Percentiles rank a stretch among this genome's conserved stretches.
These are phyloP conservation scores for Stipa capillata DNA, from an alignment of 176 grass and related monocot genomes.

Conservation along the genomic window DNA sequence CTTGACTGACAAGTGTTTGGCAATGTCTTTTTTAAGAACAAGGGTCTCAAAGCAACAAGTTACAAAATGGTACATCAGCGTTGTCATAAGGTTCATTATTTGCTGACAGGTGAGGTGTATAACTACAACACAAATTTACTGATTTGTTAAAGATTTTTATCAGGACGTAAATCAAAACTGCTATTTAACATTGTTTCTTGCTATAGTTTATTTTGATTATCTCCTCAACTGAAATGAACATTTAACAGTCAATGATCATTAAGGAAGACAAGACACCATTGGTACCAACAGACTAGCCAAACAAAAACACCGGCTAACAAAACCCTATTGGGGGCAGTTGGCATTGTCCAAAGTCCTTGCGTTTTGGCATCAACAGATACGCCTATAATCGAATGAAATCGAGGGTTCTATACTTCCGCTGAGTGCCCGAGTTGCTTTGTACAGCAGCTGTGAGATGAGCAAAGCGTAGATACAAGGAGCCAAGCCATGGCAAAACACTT, in stretches of 20 bases:
- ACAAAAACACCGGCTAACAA: neutral
- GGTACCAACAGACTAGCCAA: neutral
- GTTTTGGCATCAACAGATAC: neutral
- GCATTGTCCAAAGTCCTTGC: neutral
- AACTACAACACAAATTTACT: too few relatives aligned
- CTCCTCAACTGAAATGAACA: neutral
- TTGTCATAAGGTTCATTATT: neutral
- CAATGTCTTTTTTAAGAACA: neutral
- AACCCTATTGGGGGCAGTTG: neutral
- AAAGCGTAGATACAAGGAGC: neutral
- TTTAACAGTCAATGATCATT: neutral
- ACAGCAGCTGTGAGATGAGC: neutral
- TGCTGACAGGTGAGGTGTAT: neutral
- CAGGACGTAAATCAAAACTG: neutral
- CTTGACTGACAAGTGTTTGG: neutral
- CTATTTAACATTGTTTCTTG: neutral
- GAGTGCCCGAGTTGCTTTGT: neutral
- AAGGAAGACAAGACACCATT: neutral
- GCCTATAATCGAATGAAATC: neutral
- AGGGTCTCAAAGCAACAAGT: neutral
- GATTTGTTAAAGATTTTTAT: neutral
- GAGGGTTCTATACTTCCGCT: neutral
- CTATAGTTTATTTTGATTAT: neutral
- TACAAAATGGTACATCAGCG: neutral
- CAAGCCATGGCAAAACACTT: slow-evolving; percentile 1